phyloP scores from a whole-genome alignment of 2,329 filamentous ascomycete species.

The Botrytis sinoallii region DNA sequence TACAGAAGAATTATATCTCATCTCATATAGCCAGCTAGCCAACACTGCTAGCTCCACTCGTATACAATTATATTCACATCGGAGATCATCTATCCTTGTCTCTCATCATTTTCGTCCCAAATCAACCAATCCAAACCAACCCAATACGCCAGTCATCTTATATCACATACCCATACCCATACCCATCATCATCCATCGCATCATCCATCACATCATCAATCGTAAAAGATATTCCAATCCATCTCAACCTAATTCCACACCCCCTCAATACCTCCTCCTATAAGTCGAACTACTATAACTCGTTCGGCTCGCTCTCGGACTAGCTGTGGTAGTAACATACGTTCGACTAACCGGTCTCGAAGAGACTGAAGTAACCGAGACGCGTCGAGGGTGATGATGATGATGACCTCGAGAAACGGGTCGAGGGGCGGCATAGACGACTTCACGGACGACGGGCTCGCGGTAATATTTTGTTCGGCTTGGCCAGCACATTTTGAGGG shows the following conservation, averaged over 20 bases:
- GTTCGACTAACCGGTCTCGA: neutral
- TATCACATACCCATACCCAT: neutral
- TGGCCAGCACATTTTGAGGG: conserved; percentile 11
- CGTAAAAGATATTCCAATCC: neutral
- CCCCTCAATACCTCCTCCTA: neutral
- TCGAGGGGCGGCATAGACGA: conserved; percentile 5
- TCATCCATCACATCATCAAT: neutral
- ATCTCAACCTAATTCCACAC: neutral
- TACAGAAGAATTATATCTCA: neutral
- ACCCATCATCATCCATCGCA: neutral
- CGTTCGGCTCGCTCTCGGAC: conserved; percentile 3
- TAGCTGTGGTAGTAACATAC: neutral
- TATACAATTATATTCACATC: neutral
- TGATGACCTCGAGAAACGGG: conserved; percentile 1
- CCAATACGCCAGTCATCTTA: neutral
- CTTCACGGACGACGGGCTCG: conserved; percentile 6
- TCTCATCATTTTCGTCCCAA: no score
- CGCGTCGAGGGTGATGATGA: conserved; percentile 4
- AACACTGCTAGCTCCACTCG: neutral
- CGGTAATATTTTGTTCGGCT: conserved; percentile 5
- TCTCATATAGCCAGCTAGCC: neutral
- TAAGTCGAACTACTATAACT: neutral
- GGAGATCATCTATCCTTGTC: neutral
- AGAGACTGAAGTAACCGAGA: neutral
- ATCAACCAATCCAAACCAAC: neutral